Evolutionary conservation across 2,329 filamentous ascomycete species (phyloP).

Genomic region (Onygenales sp.): DNA sequence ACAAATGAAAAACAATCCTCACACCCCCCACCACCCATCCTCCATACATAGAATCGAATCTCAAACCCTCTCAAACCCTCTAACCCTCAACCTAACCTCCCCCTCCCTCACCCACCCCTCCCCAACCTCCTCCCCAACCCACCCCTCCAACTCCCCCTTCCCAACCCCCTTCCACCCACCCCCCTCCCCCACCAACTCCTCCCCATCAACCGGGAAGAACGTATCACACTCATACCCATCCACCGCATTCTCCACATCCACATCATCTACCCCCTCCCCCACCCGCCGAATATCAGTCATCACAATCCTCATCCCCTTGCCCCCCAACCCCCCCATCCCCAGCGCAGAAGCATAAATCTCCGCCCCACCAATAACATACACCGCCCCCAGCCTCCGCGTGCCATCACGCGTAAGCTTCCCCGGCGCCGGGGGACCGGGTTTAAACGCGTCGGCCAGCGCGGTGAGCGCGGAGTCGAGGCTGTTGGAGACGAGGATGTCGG

Average conservation of each 20-base stretch:
- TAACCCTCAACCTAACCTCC: constrained; percentile 40
- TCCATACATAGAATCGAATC: background rate
- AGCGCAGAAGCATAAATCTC: constrained; percentile 68
- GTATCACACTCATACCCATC: constrained; percentile 39
- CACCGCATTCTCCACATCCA: constrained; percentile 8
- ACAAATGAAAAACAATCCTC: too few relatives aligned
- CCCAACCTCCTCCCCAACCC: constrained; percentile 34
- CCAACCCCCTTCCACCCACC: constrained; percentile 25
- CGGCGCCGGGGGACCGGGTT: background rate
- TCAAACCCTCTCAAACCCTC: constrained; percentile 32
- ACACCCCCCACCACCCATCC: too few relatives aligned
- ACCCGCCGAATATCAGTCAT: constrained; percentile 31
- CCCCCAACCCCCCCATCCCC: too few relatives aligned
- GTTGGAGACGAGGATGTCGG: constrained; percentile 41
- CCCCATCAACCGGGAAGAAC: constrained; percentile 33
- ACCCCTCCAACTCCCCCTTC: constrained; percentile 26
- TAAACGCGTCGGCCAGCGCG: constrained; percentile 22
- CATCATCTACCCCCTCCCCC: background rate
- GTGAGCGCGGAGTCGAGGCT: constrained; percentile 52
- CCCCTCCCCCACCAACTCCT: constrained; percentile 18
- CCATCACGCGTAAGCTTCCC: constrained; percentile 3
- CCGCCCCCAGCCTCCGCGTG: constrained; percentile 39
- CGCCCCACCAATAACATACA: constrained; percentile 85
- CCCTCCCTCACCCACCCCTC: constrained; percentile 39
- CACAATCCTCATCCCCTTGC: constrained; percentile 23